Conservation (phyloP, 495 filamentous ascomycete genomes). For the Neurospora sp. region DNA sequence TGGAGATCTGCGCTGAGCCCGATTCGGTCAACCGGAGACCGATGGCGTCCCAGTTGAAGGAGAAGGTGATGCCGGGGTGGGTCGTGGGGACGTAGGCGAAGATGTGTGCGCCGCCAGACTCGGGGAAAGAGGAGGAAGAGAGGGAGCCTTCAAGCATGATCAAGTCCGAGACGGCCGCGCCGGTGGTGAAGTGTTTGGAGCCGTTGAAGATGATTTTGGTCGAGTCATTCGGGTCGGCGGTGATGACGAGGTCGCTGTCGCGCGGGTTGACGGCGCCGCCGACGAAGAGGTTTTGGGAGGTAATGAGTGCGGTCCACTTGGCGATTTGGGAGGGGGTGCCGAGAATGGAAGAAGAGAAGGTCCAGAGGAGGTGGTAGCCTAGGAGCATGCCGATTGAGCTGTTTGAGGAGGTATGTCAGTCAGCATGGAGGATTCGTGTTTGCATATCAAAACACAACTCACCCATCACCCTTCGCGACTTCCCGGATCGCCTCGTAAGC, state of each 20-base stretch:
- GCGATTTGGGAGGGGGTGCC: slow-evolving; percentile 46
- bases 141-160: slow-evolving; percentile 51
- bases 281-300: slow-evolving; percentile 50
- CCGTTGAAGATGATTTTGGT: slow-evolving; percentile 46
- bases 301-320: slow-evolving; percentile 40
- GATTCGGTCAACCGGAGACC: slow-evolving; percentile 52
- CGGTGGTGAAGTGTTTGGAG: slow-evolving; percentile 53
- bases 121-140: slow-evolving; percentile 26
- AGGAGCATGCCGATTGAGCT: slow-evolving; percentile 48
- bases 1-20: slow-evolving; percentile 46
- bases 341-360: slow-evolving; percentile 44
- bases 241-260: slow-evolving; percentile 47
- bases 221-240: slow-evolving; percentile 31
- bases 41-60: slow-evolving; percentile 53
- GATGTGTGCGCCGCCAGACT: slow-evolving; percentile 35
- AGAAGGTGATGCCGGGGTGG: slow-evolving; percentile 45
- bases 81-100: slow-evolving; percentile 45
- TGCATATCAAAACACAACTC: neutral
- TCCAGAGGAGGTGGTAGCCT: slow-evolving; percentile 54
- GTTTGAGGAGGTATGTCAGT: neutral
- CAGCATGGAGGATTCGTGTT: no score
- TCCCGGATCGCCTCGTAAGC: slow-evolving; percentile 49
- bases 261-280: slow-evolving; percentile 54
- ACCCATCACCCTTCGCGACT: slow-evolving; percentile 49
- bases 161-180: slow-evolving; percentile 51